Evolutionary conservation across 768 basidiomycete species (phyloP).

Genomic region (Lactarius pseudohatsudake): DNA sequence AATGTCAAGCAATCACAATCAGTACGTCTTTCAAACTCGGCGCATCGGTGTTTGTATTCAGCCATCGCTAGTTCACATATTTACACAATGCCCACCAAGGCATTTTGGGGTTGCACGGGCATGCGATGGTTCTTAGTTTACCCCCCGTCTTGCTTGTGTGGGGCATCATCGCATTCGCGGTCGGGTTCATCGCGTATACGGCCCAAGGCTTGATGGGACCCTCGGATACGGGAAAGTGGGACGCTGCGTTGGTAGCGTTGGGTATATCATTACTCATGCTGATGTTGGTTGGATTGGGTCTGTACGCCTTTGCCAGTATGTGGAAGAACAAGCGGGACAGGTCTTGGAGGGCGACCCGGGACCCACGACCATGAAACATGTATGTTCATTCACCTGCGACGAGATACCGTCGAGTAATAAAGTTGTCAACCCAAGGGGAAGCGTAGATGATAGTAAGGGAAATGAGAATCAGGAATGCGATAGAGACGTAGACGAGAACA

Average conservation of each 20-base stretch:
- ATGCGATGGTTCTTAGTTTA: conserved; percentile 51
- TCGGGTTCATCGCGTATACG: conserved; percentile 47
- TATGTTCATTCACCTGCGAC: neutral
- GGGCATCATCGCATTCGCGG: conserved; percentile 51
- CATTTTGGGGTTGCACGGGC: conserved; percentile 47
- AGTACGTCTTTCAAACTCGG: conserved; percentile 29
- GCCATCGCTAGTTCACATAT: conserved; percentile 46
- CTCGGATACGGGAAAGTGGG: conserved; percentile 30
- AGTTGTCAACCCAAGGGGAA: too few relatives aligned
- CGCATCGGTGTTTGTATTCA: neutral
- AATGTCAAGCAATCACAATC: conserved; percentile 47
- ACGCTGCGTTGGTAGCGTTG: conserved; percentile 44
- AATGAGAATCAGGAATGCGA: too few relatives aligned
- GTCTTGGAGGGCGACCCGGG: neutral
- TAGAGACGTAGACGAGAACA: too few relatives aligned
- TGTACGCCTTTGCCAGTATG: conserved; percentile 51
- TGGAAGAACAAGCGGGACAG: conserved; percentile 40
- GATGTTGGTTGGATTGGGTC: conserved; percentile 39
- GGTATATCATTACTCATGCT: conserved; percentile 44
- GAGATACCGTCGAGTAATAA: neutral
- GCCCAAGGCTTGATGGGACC: conserved; percentile 38
- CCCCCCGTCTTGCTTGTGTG: conserved; percentile 56
- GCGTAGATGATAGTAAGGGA: too few relatives aligned
- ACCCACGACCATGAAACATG: conserved; percentile 4
- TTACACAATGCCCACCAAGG: conserved; percentile 51